These are phyloP conservation scores for Diaporthe citriasiana DNA, from an alignment of 2,329 filamentous ascomycete species.

Conservation along the genomic window DNA sequence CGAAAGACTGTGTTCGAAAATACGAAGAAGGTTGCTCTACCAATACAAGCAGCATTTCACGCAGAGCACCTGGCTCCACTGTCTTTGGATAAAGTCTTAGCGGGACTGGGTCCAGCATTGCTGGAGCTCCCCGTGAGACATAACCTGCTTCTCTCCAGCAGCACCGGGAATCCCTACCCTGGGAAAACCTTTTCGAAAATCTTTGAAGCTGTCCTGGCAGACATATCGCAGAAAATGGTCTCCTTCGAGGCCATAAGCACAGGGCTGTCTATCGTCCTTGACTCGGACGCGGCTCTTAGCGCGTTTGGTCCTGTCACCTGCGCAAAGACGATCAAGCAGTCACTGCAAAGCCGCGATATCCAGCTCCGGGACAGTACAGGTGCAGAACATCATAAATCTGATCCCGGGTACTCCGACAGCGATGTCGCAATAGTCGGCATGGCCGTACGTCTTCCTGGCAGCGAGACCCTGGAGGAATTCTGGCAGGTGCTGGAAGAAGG, in stretches of 20 bases:
- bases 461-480: slow-evolving; percentile 19
- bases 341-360: neutral
- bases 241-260: neutral
- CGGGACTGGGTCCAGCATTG: neutral
- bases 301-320: slow-evolving; percentile 1
- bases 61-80: neutral
- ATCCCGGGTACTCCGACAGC: neutral
- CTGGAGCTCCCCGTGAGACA: neutral
- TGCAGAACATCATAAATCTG: neutral
- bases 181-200: neutral
- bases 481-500: slow-evolving; percentile 41
- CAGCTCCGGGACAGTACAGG: neutral
- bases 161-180: neutral
- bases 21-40: neutral
- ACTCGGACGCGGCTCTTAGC: neutral
- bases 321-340: slow-evolving; percentile 1
- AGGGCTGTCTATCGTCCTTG: neutral
- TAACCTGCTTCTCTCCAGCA: neutral
- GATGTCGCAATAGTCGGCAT: slow-evolving; percentile 28
- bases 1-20: neutral
- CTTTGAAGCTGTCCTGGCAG: neutral
- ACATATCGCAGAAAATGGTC: neutral
- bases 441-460: slow-evolving; percentile 1
- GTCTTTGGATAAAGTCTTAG: neutral
- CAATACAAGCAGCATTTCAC: slow-evolving; percentile 5